Percentiles rank a stretch among this genome's conserved stretches.
Evolutionary conservation across 2,329 filamentous ascomycete genomes (phyloP).

Genomic region (Calonectria hongkongensis): DNA sequence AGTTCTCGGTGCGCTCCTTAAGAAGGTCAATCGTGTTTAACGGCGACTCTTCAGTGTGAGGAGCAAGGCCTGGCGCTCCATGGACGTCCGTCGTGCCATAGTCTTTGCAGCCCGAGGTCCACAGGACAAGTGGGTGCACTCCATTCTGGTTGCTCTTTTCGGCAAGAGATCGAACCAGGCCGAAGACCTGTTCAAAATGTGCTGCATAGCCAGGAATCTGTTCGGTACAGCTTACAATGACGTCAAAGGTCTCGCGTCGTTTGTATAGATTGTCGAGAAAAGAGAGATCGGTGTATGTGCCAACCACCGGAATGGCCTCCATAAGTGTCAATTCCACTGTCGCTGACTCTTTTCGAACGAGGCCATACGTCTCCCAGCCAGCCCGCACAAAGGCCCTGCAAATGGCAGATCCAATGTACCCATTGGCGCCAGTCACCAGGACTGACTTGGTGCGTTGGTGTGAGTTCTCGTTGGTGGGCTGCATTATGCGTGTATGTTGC

Average conservation of each 20-base stretch:
- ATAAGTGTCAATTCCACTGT: constrained; percentile 55
- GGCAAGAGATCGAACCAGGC: constrained; percentile 60
- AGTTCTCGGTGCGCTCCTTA: constrained; percentile 57
- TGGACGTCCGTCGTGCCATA: constrained; percentile 64
- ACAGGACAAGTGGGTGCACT: constrained; percentile 64
- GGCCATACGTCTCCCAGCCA: constrained; percentile 67
- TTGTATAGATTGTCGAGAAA: constrained; percentile 55
- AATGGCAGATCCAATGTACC: constrained; percentile 68
- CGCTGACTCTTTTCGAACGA: constrained; percentile 61
- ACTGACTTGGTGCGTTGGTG: constrained; percentile 52
- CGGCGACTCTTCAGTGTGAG: constrained; percentile 66
- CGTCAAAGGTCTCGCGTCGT: constrained; percentile 60
- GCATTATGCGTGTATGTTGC: neutral
- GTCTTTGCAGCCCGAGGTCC: constrained; percentile 70
- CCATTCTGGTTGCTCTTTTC: constrained; percentile 57
- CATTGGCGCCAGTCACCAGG: constrained; percentile 69
- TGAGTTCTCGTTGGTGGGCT: neutral
- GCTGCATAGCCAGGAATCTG: constrained; percentile 61
- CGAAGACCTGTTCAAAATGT: constrained; percentile 62
- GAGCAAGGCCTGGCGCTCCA: constrained; percentile 58
- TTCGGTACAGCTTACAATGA: constrained; percentile 66
- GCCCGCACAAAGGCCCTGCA: constrained; percentile 66
- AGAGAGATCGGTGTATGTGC: constrained; percentile 58
- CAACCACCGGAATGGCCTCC: constrained; percentile 65
- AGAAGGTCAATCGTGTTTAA: constrained; percentile 56